These are phyloP conservation scores for Xylaria hypoxylon DNA, from an alignment of 2,329 filamentous ascomycete genomes.

Conservation along the genomic window DNA sequence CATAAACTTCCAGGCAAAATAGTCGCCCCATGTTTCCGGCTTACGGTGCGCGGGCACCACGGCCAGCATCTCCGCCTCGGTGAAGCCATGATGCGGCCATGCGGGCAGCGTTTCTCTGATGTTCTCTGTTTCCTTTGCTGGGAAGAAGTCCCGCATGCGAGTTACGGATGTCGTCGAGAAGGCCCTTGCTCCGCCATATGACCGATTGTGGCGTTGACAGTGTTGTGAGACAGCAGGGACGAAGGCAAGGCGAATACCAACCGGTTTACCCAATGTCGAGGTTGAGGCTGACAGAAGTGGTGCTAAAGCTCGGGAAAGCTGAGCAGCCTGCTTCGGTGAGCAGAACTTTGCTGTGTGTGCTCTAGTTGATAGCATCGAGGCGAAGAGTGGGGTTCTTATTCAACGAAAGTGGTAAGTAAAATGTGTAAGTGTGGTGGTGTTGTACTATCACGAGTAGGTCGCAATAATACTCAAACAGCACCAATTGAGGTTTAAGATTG, in stretches of 20 bases:
- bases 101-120: constrained; percentile 73
- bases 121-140: constrained; percentile 67
- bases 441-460: constrained; percentile 2
- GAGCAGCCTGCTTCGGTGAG: constrained; percentile 48
- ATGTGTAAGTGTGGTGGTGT: not conserved
- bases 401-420: constrained; percentile 19
- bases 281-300: constrained; percentile 44
- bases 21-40: constrained; percentile 79
- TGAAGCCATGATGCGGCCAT: constrained; percentile 80
- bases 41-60: constrained; percentile 82
- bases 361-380: constrained; percentile 50
- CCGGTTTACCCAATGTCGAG: constrained; percentile 41
- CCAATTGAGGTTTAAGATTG: not conserved
- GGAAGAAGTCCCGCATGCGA: constrained; percentile 71
- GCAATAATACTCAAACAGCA: constrained; percentile 5
- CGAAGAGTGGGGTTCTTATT: constrained; percentile 7
- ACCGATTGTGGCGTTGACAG: constrained; percentile 36
- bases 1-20: constrained; percentile 80
- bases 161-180: constrained; percentile 64
- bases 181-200: constrained; percentile 48
- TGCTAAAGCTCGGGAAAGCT: constrained; percentile 46
- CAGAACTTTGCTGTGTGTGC: constrained; percentile 48
- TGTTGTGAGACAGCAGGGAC: constrained; percentile 40
- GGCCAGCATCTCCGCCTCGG: constrained; percentile 79
- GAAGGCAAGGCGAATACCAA: constrained; percentile 48